Conservation (phyloP, 2,329 filamentous ascomycete species). For the Coniella lustricola region DNA sequence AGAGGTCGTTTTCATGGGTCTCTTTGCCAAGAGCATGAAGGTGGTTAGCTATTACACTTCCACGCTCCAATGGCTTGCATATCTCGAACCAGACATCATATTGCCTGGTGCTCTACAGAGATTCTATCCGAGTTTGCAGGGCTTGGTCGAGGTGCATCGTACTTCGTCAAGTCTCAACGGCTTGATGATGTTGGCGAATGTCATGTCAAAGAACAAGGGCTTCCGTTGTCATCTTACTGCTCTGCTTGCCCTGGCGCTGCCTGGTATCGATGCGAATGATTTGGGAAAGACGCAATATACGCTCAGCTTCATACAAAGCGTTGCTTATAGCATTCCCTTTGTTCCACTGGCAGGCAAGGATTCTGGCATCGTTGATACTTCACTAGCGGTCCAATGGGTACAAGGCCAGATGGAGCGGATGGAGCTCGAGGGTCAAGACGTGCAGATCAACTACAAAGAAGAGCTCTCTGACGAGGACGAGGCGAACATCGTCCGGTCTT, state of each 20-base stretch:
- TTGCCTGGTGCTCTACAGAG: slow-evolving; percentile 88
- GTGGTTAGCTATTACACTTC: slow-evolving; percentile 89
- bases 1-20: slow-evolving; percentile 96
- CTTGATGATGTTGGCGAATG: slow-evolving; percentile 82
- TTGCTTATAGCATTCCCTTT: slow-evolving; percentile 94
- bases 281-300: slow-evolving; percentile 94
- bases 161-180: slow-evolving; percentile 91
- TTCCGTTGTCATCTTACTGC: slow-evolving; percentile 95
- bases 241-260: slow-evolving; percentile 82
- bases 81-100: slow-evolving; percentile 84
- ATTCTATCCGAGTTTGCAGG: slow-evolving; percentile 95
- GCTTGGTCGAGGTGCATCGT: slow-evolving; percentile 91
- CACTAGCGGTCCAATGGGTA: slow-evolving; percentile 85
- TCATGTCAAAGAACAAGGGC: slow-evolving; percentile 90
- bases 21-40: slow-evolving; percentile 91
- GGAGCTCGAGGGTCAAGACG: slow-evolving; percentile 76
- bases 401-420: slow-evolving; percentile 90
- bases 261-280: slow-evolving; percentile 96
- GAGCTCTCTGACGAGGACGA: slow-evolving; percentile 83
- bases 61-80: slow-evolving; percentile 82
- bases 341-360: slow-evolving; percentile 67
- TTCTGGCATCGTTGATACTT: slow-evolving; percentile 63
- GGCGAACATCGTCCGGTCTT: slow-evolving; percentile 80
- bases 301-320: slow-evolving; percentile 87
- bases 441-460: slow-evolving; percentile 76